These are phyloP conservation scores for Cladophialophora carrionii DNA, from an alignment of 2,329 filamentous ascomycete species.

Conservation along the genomic window DNA sequence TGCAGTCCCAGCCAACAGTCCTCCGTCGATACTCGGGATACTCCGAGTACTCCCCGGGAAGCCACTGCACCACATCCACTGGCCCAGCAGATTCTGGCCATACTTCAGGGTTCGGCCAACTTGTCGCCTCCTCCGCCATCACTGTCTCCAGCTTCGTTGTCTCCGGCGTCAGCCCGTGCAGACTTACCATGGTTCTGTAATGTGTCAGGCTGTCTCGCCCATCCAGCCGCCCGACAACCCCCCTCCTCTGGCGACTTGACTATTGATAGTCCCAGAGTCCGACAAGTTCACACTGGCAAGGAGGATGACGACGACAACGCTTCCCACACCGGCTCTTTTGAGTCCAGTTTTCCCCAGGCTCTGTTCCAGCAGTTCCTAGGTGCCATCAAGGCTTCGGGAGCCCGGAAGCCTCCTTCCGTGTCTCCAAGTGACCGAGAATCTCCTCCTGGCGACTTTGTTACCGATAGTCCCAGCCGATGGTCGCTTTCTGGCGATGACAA, in stretches of 20 bases:
- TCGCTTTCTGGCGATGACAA: neutral
- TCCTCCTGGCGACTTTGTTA: neutral
- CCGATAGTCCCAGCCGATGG: neutral
- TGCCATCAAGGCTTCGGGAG: neutral
- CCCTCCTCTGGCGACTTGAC: neutral
- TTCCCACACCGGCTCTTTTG: neutral
- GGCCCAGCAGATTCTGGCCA: neutral
- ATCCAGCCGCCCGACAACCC: neutral
- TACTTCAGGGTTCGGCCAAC: neutral
- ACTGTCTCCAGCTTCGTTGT: neutral
- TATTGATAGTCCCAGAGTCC: too few species aligned
- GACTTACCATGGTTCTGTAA: neutral
- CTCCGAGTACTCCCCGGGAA: neutral
- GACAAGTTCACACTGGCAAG: neutral
- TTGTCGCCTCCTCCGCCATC: neutral
- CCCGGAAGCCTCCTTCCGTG: neutral
- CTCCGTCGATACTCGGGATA: neutral
- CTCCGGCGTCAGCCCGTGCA: neutral
- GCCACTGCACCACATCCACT: neutral
- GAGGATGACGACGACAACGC: neutral
- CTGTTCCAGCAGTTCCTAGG: neutral
- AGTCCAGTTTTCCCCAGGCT: neutral
- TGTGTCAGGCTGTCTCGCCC: neutral
- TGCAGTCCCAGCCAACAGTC: slow-evolving; percentile 2
- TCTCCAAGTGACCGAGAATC: neutral